These are phyloP conservation scores for Davidsoniella eucalypti DNA, from an alignment of 2,329 filamentous ascomycete species.

Conservation along the genomic window DNA sequence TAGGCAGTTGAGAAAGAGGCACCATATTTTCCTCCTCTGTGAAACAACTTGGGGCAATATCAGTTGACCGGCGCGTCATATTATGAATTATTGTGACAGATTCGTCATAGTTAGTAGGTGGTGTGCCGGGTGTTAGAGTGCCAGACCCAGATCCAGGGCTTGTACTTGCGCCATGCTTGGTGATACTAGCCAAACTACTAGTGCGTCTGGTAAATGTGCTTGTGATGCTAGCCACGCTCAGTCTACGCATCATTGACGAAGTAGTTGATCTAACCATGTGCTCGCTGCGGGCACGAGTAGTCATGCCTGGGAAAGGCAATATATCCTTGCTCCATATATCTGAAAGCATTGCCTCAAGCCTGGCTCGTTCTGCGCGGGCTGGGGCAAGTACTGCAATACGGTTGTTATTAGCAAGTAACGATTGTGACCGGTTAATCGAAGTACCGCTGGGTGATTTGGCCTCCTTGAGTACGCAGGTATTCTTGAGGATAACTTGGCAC, in stretches of 20 bases:
- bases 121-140: constrained; percentile 3
- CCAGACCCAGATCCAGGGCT: constrained; percentile 5
- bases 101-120: constrained; percentile 8
- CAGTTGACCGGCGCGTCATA: constrained; percentile 11
- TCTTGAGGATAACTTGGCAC: constrained; percentile 71
- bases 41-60: constrained; percentile 5
- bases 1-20: constrained; percentile 8
- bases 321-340: constrained; percentile 75
- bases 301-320: constrained; percentile 73
- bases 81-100: constrained; percentile 7
- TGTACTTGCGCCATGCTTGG: constrained; percentile 13
- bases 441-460: constrained; percentile 26
- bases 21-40: not conserved
- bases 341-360: constrained; percentile 54
- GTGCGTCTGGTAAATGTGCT: constrained; percentile 61
- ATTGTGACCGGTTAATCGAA: constrained; percentile 62
- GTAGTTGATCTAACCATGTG: constrained; percentile 63
- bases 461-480: constrained; percentile 55
- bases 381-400: constrained; percentile 56
- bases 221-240: constrained; percentile 67
- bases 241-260: constrained; percentile 71
- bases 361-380: constrained; percentile 55
- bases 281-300: constrained; percentile 45
- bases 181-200: constrained; percentile 31
- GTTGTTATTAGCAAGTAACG: constrained; percentile 51